Evolutionary conservation across 371 early-diverging fungal species (phyloP), one percentile per base, ranked within the genome.

Genomic region (Rhizopus microsporus): DNA sequence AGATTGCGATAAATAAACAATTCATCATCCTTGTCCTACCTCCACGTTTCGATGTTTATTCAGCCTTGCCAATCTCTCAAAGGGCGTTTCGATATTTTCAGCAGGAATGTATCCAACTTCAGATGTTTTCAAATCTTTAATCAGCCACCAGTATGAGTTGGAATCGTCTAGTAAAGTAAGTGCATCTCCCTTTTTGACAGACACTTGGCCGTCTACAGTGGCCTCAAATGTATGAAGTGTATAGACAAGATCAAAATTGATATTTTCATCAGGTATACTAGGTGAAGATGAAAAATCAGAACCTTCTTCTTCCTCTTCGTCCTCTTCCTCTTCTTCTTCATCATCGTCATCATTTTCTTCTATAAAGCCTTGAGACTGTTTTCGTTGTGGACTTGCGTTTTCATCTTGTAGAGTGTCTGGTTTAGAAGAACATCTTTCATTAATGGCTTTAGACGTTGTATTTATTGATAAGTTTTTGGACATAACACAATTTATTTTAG

Each of bases 111-210:
- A 96, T 2, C 96, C 96, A 54, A 94, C 90, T 70, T 91, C 89
- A 32, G 82, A 85, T 15, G 86, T 86, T 61, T 89, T 88, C 23
- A 91, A 74, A 45, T 89, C 88, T 69, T 89, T 85, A 31, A 96
- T 93, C 16, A 95, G 73, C 96, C 96, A 96, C 96, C 96, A 96
- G 76, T 95, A 94, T 38, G 87, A 86, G 69, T 96, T 94, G 10
- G 86, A 77, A 66, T 96, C 96, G 68, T 96, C 95, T 40, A 95
- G 72, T 54, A 96, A 80, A 48, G 86, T 89, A 57, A 96, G 74
- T 39, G 87, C 77, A 55, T 95, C 94, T 59, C 90, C 90, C 57
- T 91, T 87, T 31, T 88, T 80, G 3, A 96, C 96, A 16, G 88
- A 88, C 29, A 93, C 91, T 56, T 96, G 95, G n/a, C 94, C 95